Evolutionary conservation across 169 alveolate genomes (phyloP).

Genomic region (Cystoisospora suis): DNA sequence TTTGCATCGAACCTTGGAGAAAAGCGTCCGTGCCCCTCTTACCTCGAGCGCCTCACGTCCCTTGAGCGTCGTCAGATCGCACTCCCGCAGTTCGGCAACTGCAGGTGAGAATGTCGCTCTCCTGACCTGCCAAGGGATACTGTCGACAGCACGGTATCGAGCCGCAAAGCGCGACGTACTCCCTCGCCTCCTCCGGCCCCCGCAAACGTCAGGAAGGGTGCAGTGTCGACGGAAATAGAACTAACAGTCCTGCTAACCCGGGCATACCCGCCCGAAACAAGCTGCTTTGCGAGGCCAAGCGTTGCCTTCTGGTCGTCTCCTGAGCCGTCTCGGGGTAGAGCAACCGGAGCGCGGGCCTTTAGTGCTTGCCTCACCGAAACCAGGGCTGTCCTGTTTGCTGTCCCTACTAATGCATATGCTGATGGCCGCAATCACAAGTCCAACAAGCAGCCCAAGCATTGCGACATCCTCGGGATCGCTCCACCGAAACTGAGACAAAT

Average conservation of each 20-base stretch:
- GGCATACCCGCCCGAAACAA: not conserved
- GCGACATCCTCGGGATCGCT: constrained; percentile 35
- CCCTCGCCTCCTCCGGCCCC: not conserved
- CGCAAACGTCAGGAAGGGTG: constrained; percentile 1
- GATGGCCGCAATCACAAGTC: constrained; percentile 11
- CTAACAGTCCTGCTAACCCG: not conserved
- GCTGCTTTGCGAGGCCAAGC: not conserved
- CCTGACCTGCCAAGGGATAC: too few species aligned
- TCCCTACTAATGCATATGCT: not conserved
- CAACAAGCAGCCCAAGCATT: not conserved
- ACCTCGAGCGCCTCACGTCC: too few species aligned
- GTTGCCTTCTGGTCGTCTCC: constrained; percentile 2
- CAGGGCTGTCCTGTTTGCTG: constrained; percentile 30
- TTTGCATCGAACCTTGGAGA: too few species aligned
- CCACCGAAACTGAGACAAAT: constrained; percentile 27
- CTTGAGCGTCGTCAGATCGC: too few species aligned
- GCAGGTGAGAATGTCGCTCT: too few species aligned
- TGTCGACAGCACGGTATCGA: too few species aligned
- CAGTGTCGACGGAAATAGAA: not conserved
- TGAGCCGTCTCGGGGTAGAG: not conserved
- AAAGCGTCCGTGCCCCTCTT: too few species aligned
- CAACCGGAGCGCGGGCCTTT: not conserved
- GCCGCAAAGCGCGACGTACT: not conserved
- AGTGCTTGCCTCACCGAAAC: constrained; percentile 53
- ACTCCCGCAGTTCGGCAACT: too few species aligned